Percentiles rank a stretch among this genome's conserved stretches.
phyloP scores from a whole-genome alignment of 139 green algal species.

The Penium margaritaceum region DNA sequence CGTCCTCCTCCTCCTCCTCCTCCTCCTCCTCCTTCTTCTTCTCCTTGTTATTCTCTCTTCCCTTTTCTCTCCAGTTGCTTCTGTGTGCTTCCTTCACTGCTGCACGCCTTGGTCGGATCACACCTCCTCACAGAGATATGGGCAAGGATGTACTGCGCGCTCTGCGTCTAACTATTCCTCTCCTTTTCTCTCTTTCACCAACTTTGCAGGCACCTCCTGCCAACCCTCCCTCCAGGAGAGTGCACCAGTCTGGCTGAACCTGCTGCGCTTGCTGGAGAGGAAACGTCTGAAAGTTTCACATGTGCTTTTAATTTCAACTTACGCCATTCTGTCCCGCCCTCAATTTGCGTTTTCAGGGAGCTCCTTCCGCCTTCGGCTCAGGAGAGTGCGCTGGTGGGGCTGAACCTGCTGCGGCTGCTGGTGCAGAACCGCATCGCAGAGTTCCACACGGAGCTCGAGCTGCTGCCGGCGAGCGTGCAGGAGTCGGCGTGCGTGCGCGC shows the following conservation, averaged over 20 bases:
- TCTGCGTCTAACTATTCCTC: neutral
- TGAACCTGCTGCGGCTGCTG: slow-evolving; percentile 87
- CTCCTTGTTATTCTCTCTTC: neutral
- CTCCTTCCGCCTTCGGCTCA: slow-evolving; percentile 60
- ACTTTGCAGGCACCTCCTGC: neutral
- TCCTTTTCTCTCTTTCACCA: neutral
- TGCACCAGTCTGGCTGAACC: too few species aligned
- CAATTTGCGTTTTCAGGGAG: slow-evolving; percentile 1
- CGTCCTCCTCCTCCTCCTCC: neutral
- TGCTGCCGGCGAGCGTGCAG: slow-evolving; percentile 58
- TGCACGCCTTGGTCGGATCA: neutral
- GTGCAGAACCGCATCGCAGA: slow-evolving; percentile 91
- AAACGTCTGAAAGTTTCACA: too few species aligned
- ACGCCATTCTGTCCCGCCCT: neutral
- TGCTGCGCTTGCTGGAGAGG: too few species aligned
- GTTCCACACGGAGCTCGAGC: slow-evolving; percentile 93
- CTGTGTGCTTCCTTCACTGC: neutral
- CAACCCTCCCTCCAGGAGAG: neutral
- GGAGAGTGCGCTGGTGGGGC: slow-evolving; percentile 62
- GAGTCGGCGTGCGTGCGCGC: slow-evolving; percentile 52
- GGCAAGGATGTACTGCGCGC: neutral
- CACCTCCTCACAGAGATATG: neutral
- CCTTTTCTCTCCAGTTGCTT: neutral
- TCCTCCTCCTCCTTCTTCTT: neutral
- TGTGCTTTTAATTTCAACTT: slow-evolving; percentile 1